Evolutionary conservation across 108 stramenopile species (phyloP).

Genomic region (Pseudonitzschia pungens): DNA sequence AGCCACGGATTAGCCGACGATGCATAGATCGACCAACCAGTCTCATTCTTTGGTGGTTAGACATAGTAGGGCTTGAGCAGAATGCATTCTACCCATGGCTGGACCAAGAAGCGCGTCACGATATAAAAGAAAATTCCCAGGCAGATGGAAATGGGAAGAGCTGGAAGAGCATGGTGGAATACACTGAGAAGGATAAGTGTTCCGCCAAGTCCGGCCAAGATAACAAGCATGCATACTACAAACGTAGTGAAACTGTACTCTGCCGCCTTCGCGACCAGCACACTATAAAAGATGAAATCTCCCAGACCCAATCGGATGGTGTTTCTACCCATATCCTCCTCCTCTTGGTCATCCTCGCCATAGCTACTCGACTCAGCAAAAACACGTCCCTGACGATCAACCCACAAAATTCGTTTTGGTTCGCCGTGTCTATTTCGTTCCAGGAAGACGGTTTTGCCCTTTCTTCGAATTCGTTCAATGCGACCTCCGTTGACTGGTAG

Average conservation of each 20-base stretch:
- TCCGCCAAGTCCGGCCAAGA: constrained; percentile 88
- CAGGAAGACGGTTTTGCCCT: constrained; percentile 39
- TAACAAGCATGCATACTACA: constrained; percentile 83
- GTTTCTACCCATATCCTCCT: constrained; percentile 41
- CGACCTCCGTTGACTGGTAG: constrained; percentile 71
- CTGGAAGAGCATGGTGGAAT: constrained; percentile 91
- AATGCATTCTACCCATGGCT: constrained; percentile 78
- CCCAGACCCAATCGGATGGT: constrained; percentile 71
- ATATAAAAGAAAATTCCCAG: constrained; percentile 83
- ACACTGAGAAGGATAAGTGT: constrained; percentile 91
- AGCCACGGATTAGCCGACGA: neutral
- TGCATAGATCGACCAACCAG: neutral
- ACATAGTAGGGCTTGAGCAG: constrained; percentile 73
- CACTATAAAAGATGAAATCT: constrained; percentile 97
- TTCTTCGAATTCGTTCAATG: constrained; percentile 48
- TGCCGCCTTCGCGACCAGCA: constrained; percentile 92
- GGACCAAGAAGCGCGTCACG: constrained; percentile 58
- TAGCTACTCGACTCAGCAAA: constrained; percentile 66
- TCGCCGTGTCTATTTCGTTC: constrained; percentile 67
- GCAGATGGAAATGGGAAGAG: constrained; percentile 86
- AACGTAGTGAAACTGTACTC: constrained; percentile 91
- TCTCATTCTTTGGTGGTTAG: constrained; percentile 26
- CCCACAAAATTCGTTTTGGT: constrained; percentile 70
- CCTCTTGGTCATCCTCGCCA: constrained; percentile 56
- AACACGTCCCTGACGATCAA: constrained; percentile 71